Percentiles rank a stretch among this genome's conserved stretches.
Evolutionary conservation across 2,329 filamentous ascomycete species (phyloP).

Genomic region (Pseudopyricularia javanii): DNA sequence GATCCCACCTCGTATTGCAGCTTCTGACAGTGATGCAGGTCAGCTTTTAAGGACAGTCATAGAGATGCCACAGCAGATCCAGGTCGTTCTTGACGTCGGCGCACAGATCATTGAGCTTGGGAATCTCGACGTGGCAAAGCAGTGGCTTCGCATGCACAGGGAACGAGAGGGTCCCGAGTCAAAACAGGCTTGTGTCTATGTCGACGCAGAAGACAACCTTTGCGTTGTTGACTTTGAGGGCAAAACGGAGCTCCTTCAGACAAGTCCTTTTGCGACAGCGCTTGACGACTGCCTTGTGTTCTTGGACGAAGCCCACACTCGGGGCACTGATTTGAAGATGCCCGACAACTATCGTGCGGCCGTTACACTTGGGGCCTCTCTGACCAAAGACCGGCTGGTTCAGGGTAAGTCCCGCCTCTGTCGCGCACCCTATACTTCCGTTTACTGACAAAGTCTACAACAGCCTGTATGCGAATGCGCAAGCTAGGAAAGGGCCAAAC

Average conservation of each 20-base stretch:
- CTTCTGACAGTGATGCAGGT: conserved; percentile 20
- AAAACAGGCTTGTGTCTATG: conserved; percentile 41
- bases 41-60: conserved; percentile 32
- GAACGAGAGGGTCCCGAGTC: conserved; percentile 1
- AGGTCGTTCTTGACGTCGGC: conserved; percentile 59
- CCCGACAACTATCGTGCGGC: conserved; percentile 47
- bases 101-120: conserved; percentile 54
- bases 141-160: conserved; percentile 33
- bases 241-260: conserved; percentile 33
- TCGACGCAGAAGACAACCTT: conserved; percentile 41
- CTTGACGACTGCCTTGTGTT: conserved; percentile 52
- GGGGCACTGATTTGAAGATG: conserved; percentile 56
- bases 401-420: conserved; percentile 36
- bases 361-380: conserved; percentile 50
- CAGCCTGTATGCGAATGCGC: conserved; percentile 61
- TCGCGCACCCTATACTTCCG: no score
- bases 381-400: conserved; percentile 57
- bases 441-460: background rate
- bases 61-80: conserved; percentile 22
- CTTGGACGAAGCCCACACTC: conserved; percentile 58
- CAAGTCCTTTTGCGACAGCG: conserved; percentile 44
- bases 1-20: conserved; percentile 14
- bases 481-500: conserved; percentile 56
- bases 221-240: conserved; percentile 37
- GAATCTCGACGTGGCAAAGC: conserved; percentile 38